These are phyloP conservation scores for Arthrobotrys iridis DNA, from an alignment of 2,329 filamentous ascomycete genomes.

Conservation along the genomic window DNA sequence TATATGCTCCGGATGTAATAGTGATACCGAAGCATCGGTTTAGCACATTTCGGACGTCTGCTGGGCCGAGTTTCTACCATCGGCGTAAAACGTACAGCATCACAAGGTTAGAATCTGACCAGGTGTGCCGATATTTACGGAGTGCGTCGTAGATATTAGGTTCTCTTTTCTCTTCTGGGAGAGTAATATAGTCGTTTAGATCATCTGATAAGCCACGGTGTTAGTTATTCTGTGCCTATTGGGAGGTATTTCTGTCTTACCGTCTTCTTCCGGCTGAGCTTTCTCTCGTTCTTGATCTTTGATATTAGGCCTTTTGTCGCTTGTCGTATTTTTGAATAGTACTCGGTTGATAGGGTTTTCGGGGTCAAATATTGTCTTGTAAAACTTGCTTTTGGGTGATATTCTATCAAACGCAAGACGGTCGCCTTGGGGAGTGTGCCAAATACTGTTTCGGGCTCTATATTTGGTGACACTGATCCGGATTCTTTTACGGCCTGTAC, in stretches of 20 bases:
- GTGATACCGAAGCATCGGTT: conserved; percentile 46
- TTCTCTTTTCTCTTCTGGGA: neutral
- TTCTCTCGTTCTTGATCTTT: neutral
- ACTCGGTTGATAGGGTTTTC: conserved; percentile 16
- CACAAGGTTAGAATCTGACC: conserved; percentile 22
- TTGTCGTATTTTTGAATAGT: conserved; percentile 8
- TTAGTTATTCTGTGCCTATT: neutral
- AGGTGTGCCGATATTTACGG: conserved; percentile 13
- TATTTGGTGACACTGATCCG: conserved; percentile 32
- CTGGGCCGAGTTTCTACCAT: conserved; percentile 25
- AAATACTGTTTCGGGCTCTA: neutral
- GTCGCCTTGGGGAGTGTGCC: neutral
- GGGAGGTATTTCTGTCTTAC: neutral
- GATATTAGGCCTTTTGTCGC: neutral
- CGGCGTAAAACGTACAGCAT: conserved; percentile 35
- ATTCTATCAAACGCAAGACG: conserved; percentile 36
- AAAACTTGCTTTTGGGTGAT: conserved; percentile 40
- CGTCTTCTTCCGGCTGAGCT: neutral
- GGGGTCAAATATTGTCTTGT: conserved; percentile 1
- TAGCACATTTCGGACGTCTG: conserved; percentile 28
- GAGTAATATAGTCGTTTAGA: neutral
- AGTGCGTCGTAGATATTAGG: conserved; percentile 4
- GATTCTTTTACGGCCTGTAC: conserved; percentile 12
- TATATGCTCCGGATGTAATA: conserved; percentile 37
- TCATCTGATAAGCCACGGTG: neutral